Percentiles rank a stretch among this genome's conserved stretches.
Conservation (phyloP, 1,284 basidiomycete genomes). For the Abortiporus biennis region DNA sequence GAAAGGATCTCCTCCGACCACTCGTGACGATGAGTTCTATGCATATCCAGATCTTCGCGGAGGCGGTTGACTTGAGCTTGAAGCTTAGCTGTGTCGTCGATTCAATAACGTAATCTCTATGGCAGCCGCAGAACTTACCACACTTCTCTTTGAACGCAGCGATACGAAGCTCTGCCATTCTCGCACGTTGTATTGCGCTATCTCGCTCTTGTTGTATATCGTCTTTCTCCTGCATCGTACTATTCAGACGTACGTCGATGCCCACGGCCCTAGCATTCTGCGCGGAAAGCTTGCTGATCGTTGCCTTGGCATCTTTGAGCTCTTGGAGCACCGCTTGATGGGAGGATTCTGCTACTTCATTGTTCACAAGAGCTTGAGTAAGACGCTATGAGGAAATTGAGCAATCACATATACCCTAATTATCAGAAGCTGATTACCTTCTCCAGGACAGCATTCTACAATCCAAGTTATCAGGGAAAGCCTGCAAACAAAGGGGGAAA, state of each 20-base stretch:
- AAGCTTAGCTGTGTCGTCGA: conserved; percentile 64
- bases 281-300: conserved; percentile 63
- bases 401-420: background rate
- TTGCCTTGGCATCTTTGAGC: conserved; percentile 69
- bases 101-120: too few species aligned
- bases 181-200: conserved; percentile 64
- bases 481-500: background rate
- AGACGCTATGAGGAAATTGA: conserved; percentile 47
- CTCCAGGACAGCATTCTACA: conserved; percentile 61
- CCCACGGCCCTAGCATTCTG: conserved; percentile 67
- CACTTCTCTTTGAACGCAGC: conserved; percentile 58
- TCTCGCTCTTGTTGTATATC: conserved; percentile 84
- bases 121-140: conserved; percentile 27
- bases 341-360: conserved; percentile 76
- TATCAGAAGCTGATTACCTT: conserved; percentile 41
- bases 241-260: conserved; percentile 61
- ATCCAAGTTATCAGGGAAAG: too few species aligned
- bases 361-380: conserved; percentile 76
- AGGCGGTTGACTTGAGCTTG: conserved; percentile 64
- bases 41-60: conserved; percentile 60
- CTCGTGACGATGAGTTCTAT: conserved; percentile 60
- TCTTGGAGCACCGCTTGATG: conserved; percentile 73
- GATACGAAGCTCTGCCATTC: conserved; percentile 64
- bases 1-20: conserved; percentile 68
- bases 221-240: conserved; percentile 67